Evolutionary conservation across 176 grass and related monocot genomes (phyloP).

Genomic region (Lolium perenne): DNA sequence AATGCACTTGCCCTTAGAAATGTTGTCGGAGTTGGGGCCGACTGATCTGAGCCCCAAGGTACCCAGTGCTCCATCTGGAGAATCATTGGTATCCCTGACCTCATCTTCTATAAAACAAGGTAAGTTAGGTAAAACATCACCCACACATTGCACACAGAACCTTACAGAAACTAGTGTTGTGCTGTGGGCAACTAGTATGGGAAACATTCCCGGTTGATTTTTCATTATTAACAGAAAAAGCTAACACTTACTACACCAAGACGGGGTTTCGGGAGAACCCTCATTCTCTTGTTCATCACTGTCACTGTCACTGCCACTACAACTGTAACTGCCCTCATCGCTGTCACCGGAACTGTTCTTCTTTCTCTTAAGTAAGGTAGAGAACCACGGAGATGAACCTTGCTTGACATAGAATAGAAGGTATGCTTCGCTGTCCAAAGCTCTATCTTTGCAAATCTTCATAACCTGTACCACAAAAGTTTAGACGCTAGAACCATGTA

Average conservation of each 20-base stretch:
- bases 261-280: background rate
- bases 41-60: background rate
- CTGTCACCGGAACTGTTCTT: background rate
- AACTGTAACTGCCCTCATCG: constrained; percentile 17
- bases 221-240: background rate
- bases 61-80: background rate
- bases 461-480: constrained; percentile 38
- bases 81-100: background rate
- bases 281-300: background rate
- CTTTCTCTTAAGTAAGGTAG: constrained; percentile 51
- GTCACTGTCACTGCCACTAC: constrained; percentile 26
- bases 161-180: background rate
- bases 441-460: constrained; percentile 10
- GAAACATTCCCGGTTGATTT: background rate
- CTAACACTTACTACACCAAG: constrained; percentile 21
- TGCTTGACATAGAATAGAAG: constrained; percentile 67
- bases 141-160: background rate
- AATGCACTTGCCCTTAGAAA: constrained; percentile 26
- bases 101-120: constrained; percentile 32
- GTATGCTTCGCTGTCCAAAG: constrained; percentile 46
- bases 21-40: background rate
- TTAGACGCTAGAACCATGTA: background rate
- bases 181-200: background rate
- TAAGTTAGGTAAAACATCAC: constrained; percentile 17
- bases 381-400: constrained; percentile 62